Evolutionary conservation across 306 rosid species (phyloP).

Genomic region (Sicyos edulis): DNA sequence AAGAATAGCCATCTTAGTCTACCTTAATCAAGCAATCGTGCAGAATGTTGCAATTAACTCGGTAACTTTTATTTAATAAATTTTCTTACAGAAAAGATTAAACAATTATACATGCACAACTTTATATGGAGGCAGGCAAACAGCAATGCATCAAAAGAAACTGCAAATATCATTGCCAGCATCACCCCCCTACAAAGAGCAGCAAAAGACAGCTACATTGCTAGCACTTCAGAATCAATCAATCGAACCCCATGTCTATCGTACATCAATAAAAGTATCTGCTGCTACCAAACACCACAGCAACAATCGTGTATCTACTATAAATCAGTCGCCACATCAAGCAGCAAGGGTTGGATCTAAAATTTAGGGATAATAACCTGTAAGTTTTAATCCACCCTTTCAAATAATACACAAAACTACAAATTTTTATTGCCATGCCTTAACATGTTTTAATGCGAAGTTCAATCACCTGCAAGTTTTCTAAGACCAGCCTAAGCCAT

Average conservation of each 20-base stretch:
- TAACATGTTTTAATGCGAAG: slow-evolving; percentile 22
- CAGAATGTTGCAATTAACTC: neutral
- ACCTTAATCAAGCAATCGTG: neutral
- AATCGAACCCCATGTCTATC: slow-evolving; percentile 42
- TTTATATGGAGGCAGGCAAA: slow-evolving; percentile 18
- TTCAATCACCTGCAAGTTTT: slow-evolving; percentile 30
- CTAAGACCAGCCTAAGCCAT: slow-evolving; percentile 23
- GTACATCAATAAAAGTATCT: slow-evolving; percentile 34
- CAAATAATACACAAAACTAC: slow-evolving; percentile 19
- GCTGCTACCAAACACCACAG: slow-evolving; percentile 50
- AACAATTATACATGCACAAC: neutral
- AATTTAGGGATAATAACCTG: neutral
- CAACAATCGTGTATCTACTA: slow-evolving; percentile 43
- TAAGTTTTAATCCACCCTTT: slow-evolving; percentile 9
- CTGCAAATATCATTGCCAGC: slow-evolving; percentile 39
- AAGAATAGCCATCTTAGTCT: neutral
- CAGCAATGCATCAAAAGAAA: slow-evolving; percentile 32
- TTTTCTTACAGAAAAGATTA: neutral
- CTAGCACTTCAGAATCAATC: slow-evolving; percentile 17
- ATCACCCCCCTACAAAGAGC: slow-evolving; percentile 34
- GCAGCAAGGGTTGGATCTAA: slow-evolving; percentile 35
- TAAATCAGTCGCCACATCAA: slow-evolving; percentile 54
- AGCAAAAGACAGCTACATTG: slow-evolving; percentile 40
- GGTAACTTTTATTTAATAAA: too few species aligned
- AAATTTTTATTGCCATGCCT: slow-evolving; percentile 36